Evolutionary conservation across 2,329 filamentous ascomycete species (phyloP), one percentile per base, ranked within the genome.

Genomic region (Emmonsiellopsis sp.): DNA sequence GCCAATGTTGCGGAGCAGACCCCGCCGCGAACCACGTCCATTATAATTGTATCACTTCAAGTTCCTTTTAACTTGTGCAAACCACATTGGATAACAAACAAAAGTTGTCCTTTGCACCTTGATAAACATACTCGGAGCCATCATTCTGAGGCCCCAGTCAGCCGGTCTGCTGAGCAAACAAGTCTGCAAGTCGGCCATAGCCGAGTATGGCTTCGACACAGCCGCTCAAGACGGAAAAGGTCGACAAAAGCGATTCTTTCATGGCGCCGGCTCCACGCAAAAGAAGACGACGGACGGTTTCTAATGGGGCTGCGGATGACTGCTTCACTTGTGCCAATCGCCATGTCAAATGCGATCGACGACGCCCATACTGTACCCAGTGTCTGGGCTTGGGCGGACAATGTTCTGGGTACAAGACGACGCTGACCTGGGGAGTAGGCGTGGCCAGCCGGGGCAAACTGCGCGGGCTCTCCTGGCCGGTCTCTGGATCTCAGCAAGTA

Each of bases 361-460:
- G 89, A 66, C 82, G 92, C 63, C 92, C 92, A 7, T 97, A 96
- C 73, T 97, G 93, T 74, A 90, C 90, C 44, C 91, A 90, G 72
- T 98, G 92, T 70, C 81, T 97, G 58, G 88, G 95, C 62, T 80
- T 89, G 59, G 91, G 90, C 59, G 90, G 89, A 68, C 90, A 95
- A 66, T 97, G 92, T 74, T 90, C 88, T 32, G 92, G 92, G 55
- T 97, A 97, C 77, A 94, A 94, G 74, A 97, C 92, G 13, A 91
- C 92, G 62, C 78, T 97, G 71, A 97, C 92, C 46, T 97, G 92
- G 92, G 90, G 90, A 42, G 88, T 96, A 47, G 92, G 92, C 50
- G 92, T 97, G 55, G 92, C 92, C 53, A 96, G 91, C 72, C 85
- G 92, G 64, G 92, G 92, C 66, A 97, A 97, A 76, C 83, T 97